Percentiles rank a stretch among this genome's conserved stretches.
Conservation (phyloP, 208 protist species). For the Trypanosoma cruzi region DNA sequence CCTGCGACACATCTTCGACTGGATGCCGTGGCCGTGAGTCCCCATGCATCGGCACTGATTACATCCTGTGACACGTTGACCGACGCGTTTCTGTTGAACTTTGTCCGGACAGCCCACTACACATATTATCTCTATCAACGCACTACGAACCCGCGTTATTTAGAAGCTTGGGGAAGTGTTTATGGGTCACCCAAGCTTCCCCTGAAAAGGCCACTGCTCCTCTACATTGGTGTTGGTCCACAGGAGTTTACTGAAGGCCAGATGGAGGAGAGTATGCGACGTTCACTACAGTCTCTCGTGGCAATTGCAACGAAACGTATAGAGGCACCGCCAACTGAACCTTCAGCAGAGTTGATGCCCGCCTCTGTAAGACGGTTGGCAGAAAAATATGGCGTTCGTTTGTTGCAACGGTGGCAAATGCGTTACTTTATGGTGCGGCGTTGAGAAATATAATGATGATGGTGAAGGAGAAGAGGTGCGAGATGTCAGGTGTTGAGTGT, state of each 20-base stretch:
- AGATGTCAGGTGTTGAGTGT: neutral
- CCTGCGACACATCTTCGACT: conserved; percentile 18
- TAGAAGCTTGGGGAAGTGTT: conserved; percentile 12
- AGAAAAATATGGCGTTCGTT: conserved; percentile 15
- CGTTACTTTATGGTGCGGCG: conserved; percentile 23
- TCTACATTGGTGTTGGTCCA: conserved; percentile 28
- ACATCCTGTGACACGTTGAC: conserved; percentile 23
- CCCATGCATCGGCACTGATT: conserved; percentile 26
- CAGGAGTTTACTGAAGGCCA: conserved; percentile 22
- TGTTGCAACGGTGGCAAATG: conserved; percentile 19
- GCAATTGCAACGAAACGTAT: neutral
- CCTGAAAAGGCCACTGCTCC: conserved; percentile 1
- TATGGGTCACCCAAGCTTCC: conserved; percentile 11
- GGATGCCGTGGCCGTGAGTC: conserved; percentile 16
- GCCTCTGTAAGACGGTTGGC: neutral
- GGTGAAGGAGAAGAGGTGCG: neutral
- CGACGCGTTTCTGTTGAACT: conserved; percentile 21
- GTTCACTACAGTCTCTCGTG: conserved; percentile 7
- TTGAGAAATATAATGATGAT: neutral
- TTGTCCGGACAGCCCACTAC: conserved; percentile 24
- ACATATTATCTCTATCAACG: conserved; percentile 19
- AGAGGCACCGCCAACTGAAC: conserved; percentile 6
- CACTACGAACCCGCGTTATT: conserved; percentile 11
- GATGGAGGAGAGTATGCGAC: conserved; percentile 6
- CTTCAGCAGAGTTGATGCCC: neutral